Evolutionary conservation across 164 flowering plant species (phyloP).

Genomic region (Santalum album): DNA sequence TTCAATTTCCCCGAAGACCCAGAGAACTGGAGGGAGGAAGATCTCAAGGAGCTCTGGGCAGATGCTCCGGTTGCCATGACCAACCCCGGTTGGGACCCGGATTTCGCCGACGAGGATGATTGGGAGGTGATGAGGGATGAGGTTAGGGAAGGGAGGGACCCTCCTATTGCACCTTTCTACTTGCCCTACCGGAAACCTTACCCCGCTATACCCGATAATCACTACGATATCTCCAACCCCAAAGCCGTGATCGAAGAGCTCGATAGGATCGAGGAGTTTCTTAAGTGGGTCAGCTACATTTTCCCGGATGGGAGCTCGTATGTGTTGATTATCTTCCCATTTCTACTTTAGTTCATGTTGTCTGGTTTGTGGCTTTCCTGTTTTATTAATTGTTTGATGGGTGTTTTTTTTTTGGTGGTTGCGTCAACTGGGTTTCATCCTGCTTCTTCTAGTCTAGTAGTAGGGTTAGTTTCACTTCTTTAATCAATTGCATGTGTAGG

Average conservation of each 20-base stretch:
- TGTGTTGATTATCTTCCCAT: constrained; percentile 18
- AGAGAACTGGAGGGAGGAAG: constrained; percentile 84
- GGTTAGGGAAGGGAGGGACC: constrained; percentile 40
- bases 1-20: constrained; percentile 71
- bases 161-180: constrained; percentile 78
- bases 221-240: constrained; percentile 50
- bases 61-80: constrained; percentile 48
- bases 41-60: constrained; percentile 69
- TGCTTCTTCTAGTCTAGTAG: too few relatives aligned
- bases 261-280: constrained; percentile 90
- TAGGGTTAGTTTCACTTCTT: too few relatives aligned
- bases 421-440: too few relatives aligned
- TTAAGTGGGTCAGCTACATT: constrained; percentile 84
- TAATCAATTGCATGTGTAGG: too few relatives aligned
- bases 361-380: background rate
- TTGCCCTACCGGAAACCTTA: constrained; percentile 62
- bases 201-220: constrained; percentile 64
- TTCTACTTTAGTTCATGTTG: background rate
- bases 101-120: constrained; percentile 73
- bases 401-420: too few relatives aligned
- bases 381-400: too few relatives aligned
- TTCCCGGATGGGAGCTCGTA: constrained; percentile 87
- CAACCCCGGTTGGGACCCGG: constrained; percentile 89
- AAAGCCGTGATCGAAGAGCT: constrained; percentile 69
- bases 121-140: constrained; percentile 41